Base-by-base conservation (phyloP, 495 filamentous ascomycete genomes). In the Hypoxylon rickii region DNA sequence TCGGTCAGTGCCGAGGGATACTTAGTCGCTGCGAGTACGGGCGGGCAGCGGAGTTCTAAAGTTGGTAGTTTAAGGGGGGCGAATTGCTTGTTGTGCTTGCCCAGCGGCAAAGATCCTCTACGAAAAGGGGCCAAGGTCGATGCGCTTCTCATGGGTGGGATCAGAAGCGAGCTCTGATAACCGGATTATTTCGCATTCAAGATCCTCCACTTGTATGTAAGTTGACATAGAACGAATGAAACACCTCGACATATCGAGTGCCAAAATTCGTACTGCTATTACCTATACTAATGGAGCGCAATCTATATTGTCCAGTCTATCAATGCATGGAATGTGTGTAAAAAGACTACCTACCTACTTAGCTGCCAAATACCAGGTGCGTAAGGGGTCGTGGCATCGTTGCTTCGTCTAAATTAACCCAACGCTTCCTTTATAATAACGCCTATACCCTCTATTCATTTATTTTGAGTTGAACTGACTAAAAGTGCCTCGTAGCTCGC, bases 61-160 rank as follows among this genome's bases (percentile, higher is more conserved):
- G 88, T 98, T 4, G 90, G 90, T 0, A 97, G 94, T 68, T 76
- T 97, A 45, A 88, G 86, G 31, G 85, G 86, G 22, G 91, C 95
- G 17, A 97, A 98, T 74, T 89, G 87, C 32, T 74, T 98, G 50
- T 71, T 97, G 26, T 88, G 86, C 61, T 74, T 98, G 64, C 89
- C 88, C 3, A 66, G 69, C 36, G 77, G 75, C 3, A 50, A 64
- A 3, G 71, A 75, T 26, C 71, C 70, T 16, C 57, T 79, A 21
- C 67, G 48, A 19, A 75, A 78, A 55, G 77, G 75, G 2, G 36
- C 66, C 1, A 78, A 65, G 59, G 72, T 78, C 2, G 66, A 77
- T 38, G 77, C 76, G 7, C 56, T 79, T 47, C 44, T 79, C 16
- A 77, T 79, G 70, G 65, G 71, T 3, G 51, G 45, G 31, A 37